phyloP scores from a whole-genome alignment of 768 basidiomycete species.

The Naganishia vishniacii region DNA sequence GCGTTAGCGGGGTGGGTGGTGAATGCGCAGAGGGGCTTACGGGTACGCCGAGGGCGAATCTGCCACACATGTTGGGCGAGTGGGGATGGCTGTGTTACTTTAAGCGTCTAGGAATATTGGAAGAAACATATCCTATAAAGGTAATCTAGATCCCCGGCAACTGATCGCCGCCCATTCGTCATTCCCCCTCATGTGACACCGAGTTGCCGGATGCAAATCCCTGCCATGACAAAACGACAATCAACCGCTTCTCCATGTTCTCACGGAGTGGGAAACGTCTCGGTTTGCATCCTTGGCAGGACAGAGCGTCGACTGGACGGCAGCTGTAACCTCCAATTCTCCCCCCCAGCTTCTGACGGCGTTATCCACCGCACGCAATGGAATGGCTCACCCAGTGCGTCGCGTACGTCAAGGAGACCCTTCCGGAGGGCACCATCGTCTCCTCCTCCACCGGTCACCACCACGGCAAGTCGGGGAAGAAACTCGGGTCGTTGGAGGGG shows the following conservation, averaged over 20 bases:
- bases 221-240: neutral
- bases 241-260: no score
- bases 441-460: no score
- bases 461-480: no score
- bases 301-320: no score
- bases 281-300: no score
- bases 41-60: conserved; percentile 24
- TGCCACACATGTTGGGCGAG: conserved; percentile 18
- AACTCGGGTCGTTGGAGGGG: neutral
- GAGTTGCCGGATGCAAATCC: conserved; percentile 5
- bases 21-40: neutral
- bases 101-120: no score
- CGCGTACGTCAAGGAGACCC: conserved; percentile 5
- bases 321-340: no score
- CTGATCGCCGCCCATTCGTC: neutral
- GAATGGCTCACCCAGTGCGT: conserved; percentile 18
- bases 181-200: conserved; percentile 2
- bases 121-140: no score
- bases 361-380: no score
- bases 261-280: no score
- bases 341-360: neutral
- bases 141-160: no score
- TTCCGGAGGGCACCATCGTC: neutral
- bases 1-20: neutral
- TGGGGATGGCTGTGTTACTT: no score